Evolutionary conservation across 2,329 filamentous ascomycete species (phyloP), one percentile per base, ranked within the genome.

Genomic region (Polychaeton citri): DNA sequence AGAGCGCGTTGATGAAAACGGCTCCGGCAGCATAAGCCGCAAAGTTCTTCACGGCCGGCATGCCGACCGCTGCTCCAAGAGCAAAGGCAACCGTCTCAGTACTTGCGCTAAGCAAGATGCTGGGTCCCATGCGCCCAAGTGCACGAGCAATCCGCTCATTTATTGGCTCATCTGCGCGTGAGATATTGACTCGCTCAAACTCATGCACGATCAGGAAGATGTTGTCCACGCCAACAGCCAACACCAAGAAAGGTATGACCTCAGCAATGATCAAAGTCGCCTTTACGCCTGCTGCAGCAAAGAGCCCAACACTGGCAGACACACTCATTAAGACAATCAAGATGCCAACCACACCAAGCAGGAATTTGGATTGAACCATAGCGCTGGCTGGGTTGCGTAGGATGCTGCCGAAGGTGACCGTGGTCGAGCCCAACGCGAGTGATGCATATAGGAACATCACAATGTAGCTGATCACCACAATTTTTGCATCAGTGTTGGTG

Each of bases 401-500:
- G 32, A 96, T 64, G 38, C 88, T 81, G 47, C 72, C 74, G 39
- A 87, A 64, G 1, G 79, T 83, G 38, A 93, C 66, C 5, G 81
- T 86, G 0, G 83, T 90, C 1, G 87, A 94, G 1, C 90, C 90
- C 0, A 98, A 69, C 1, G 90, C 87, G 36, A 98, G 63, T 5
- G 88, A 96, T 3, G 87, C 90, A 54, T 98, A 98, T 43, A 98
- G 63, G 60, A 98, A 98, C 90, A 98, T 98, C 64, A 95, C 84
- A 44, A 96, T 71, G 62, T 98, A 98, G 68, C 88, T 96, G 60
- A 98, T 80, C 36, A 88, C 76, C 17, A 98, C 77, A 50, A 98
- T 98, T 58, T 88, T 95, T 31, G 88, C 92, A 58, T 98, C 90
- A 0, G 90, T 96, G 59, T 98, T 98, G 34, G 86, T 95, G 24